Evolutionary conservation across 2,329 filamentous ascomycete genomes (phyloP).

Genomic region (Calonectria hawksworthii): DNA sequence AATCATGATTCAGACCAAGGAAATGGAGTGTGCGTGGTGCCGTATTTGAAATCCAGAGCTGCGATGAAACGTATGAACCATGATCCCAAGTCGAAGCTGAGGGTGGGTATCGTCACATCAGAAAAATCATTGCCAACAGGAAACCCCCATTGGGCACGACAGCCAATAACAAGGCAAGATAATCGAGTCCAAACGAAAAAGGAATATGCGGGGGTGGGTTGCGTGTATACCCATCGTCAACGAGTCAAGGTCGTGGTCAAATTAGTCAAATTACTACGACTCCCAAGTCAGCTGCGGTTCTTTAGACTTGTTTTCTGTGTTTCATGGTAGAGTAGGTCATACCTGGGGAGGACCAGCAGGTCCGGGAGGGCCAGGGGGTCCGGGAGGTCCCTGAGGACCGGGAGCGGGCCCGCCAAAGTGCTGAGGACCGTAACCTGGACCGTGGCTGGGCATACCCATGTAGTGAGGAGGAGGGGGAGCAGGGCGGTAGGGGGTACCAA

Average conservation of each 20-base stretch:
- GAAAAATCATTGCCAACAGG: conserved; percentile 42
- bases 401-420: conserved; percentile 62
- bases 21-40: conserved; percentile 50
- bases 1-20: conserved; percentile 57
- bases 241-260: conserved; percentile 46
- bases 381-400: conserved; percentile 59
- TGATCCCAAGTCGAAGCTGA: conserved; percentile 44
- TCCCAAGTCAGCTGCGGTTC: conserved; percentile 26
- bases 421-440: conserved; percentile 60
- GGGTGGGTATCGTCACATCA: conserved; percentile 44
- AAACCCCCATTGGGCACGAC: conserved; percentile 38
- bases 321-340: conserved; percentile 26
- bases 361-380: conserved; percentile 54
- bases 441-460: conserved; percentile 63
- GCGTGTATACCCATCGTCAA: conserved; percentile 44
- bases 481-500: conserved; percentile 96
- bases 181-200: conserved; percentile 46
- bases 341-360: conserved; percentile 58
- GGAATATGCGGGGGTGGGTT: conserved; percentile 38
- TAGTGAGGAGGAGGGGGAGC: conserved; percentile 78
- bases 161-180: conserved; percentile 43
- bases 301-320: neutral
- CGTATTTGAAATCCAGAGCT: conserved; percentile 48
- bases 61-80: conserved; percentile 48
- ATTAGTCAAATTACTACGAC: conserved; percentile 37